Evolutionary conservation across 352 stramenopile genomes (phyloP).

Genomic region (Globisporangium recalcitrans): DNA sequence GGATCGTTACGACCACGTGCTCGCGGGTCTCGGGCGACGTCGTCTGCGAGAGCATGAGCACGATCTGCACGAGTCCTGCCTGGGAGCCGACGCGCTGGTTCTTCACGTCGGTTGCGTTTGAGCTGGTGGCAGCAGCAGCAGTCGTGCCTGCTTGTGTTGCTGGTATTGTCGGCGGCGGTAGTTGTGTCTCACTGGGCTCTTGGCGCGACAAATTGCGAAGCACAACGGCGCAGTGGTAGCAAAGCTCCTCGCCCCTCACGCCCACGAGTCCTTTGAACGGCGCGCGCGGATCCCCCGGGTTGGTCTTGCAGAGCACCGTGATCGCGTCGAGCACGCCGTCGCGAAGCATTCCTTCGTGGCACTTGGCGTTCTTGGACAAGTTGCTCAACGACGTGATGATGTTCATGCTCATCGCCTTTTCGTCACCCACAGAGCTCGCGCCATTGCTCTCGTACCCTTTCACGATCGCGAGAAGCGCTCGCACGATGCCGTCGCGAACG

Average conservation of each 20-base stretch:
- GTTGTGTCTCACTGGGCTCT: conserved; percentile 16
- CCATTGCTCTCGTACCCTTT: conserved; percentile 27
- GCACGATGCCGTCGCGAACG: conserved; percentile 68
- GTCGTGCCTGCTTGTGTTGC: background rate
- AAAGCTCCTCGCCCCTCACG: conserved; percentile 64
- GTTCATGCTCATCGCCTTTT: conserved; percentile 42
- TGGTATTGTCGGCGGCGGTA: background rate
- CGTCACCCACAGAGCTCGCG: conserved; percentile 21
- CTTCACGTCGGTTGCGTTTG: conserved; percentile 35
- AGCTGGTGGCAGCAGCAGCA: background rate
- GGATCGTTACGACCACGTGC: conserved; percentile 58
- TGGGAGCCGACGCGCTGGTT: conserved; percentile 51
- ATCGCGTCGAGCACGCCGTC: conserved; percentile 65
- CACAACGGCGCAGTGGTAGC: conserved; percentile 52
- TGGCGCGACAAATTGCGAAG: conserved; percentile 64
- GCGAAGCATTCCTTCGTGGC: conserved; percentile 70
- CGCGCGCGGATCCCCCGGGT: conserved; percentile 30
- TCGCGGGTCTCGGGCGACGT: conserved; percentile 46
- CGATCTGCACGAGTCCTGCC: conserved; percentile 44
- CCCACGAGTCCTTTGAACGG: conserved; percentile 56
- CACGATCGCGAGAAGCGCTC: conserved; percentile 52
- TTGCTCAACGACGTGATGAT: conserved; percentile 66
- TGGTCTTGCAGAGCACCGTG: conserved; percentile 39
- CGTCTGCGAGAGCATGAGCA: conserved; percentile 49
- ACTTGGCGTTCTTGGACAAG: conserved; percentile 49